Percentiles rank a stretch among this genome's conserved stretches.
phyloP scores from a whole-genome alignment of 352 stramenopile genomes.

The Phytophthora brassicae region DNA sequence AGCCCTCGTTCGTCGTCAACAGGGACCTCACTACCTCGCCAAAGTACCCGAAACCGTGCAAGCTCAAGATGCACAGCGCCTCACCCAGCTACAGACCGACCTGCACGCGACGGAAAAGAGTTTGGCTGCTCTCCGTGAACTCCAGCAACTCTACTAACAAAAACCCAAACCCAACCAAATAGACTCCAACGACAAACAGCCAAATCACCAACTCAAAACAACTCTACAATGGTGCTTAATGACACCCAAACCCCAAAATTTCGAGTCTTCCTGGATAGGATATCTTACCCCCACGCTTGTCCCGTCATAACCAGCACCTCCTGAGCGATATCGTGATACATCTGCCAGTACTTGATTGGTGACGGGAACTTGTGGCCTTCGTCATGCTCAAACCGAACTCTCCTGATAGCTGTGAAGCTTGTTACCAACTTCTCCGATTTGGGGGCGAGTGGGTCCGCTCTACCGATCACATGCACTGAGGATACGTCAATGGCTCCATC shows the following conservation, averaged over 20 bases:
- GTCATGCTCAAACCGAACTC: conserved; percentile 61
- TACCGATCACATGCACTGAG: conserved; percentile 72
- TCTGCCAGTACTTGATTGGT: conserved; percentile 33
- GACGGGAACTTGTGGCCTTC: conserved; percentile 83
- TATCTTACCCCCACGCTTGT: conserved; percentile 14
- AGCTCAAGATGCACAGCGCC: conserved; percentile 56
- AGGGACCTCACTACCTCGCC: conserved; percentile 46
- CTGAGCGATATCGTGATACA: conserved; percentile 57
- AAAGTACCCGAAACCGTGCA: conserved; percentile 75
- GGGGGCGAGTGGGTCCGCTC: conserved; percentile 41
- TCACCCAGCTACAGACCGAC: conserved; percentile 61
- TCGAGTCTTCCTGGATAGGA: conserved; percentile 2
- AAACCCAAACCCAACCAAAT: background rate
- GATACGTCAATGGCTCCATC: conserved; percentile 51
- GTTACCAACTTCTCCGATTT: conserved; percentile 55
- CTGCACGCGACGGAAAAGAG: conserved; percentile 52
- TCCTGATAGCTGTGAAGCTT: conserved; percentile 38
- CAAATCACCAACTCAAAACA: background rate
- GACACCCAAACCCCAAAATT: background rate
- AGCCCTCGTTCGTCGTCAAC: conserved; percentile 42
- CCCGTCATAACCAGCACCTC: conserved; percentile 42
- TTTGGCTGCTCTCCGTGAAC: conserved; percentile 51
- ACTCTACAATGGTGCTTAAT: background rate
- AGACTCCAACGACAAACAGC: conserved; percentile 2
- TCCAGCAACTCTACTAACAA: conserved; percentile 57